Base-by-base conservation (phyloP, 208 protist genomes). In the Leishmania aethiopica region DNA sequence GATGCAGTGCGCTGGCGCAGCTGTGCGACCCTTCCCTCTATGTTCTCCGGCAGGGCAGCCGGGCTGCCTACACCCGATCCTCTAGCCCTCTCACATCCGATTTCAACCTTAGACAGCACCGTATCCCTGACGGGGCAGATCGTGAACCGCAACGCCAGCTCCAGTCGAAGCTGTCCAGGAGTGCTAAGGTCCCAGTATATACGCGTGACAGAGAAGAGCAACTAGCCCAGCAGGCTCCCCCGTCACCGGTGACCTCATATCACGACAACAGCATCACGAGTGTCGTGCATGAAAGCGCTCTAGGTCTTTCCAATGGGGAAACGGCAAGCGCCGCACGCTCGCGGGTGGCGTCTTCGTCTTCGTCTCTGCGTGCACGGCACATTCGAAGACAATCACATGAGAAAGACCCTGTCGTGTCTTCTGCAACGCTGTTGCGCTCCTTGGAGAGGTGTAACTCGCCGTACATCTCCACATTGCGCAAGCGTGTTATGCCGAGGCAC, bases 401-500 rank as follows among this genome's bases (percentile, higher is more conserved):
- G 72, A 60, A 45, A 60, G 51, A 11, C 32, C 28, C 47, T n/a
- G 53, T 49, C 28, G 45, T 80, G 6, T 73, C 81, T n/a, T 70
- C 81, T 25, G 75, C 64, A 10, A 55, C n/a, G n/a, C 57, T 77
- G 1, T 32, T 79, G 49, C 51, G 40, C 25, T 75, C 49, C 19
- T 59, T 80, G 59, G 69, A 80, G 53, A 75, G 42, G 22, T 67
- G 75, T 37, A 49, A 82, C 35, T 74, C 74, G n/a, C 62, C 67
- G 6, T 79, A 78, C 67, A 70, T 47, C 25, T 67, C 79, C 32
- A 88, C 78, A 17, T 11, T 81, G 8, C 53, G 66, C 60, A 86
- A 83, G 49, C 32, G 51, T 15, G 72, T 86, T 35, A 25, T 73
- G 51, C 81, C 81, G 59, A 67, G 81, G 19, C 81, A 84, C 57